Evolutionary conservation across 495 filamentous ascomycete species (phyloP).

Genomic region (Podospora fimiseda): DNA sequence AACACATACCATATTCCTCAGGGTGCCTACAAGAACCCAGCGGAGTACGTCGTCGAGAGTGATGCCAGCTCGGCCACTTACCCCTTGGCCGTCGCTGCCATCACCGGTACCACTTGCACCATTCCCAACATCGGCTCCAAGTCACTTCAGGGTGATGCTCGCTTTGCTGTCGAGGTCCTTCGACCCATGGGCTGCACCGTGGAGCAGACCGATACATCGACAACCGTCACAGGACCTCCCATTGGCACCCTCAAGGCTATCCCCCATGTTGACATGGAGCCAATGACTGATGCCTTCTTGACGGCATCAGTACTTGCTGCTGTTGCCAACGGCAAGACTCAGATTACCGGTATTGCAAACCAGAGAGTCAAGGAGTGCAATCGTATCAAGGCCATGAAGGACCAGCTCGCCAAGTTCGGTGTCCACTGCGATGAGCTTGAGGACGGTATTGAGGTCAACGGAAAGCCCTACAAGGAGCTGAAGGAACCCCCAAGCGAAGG

Average conservation of each 20-base stretch:
- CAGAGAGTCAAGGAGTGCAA: slow-evolving; percentile 99
- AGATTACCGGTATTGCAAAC: slow-evolving; percentile 94
- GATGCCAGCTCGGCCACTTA: slow-evolving; percentile 98
- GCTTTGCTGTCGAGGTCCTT: slow-evolving; percentile 88
- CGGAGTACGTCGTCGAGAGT: slow-evolving; percentile 86
- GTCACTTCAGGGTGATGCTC: slow-evolving; percentile 91
- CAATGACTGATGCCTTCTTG: slow-evolving; percentile 98
- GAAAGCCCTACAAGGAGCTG: slow-evolving; percentile 55
- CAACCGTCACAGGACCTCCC: slow-evolving; percentile 86
- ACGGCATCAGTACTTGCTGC: slow-evolving; percentile 91
- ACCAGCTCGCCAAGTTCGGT: slow-evolving; percentile 92
- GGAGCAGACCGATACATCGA: slow-evolving; percentile 75
- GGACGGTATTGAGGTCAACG: slow-evolving; percentile 84
- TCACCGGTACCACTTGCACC: slow-evolving; percentile 89
- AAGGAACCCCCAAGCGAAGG: slow-evolving; percentile 53
- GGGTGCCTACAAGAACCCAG: slow-evolving; percentile 75
- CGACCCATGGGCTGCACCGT: slow-evolving; percentile 91
- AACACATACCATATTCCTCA: slow-evolving; percentile 94
- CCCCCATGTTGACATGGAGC: slow-evolving; percentile 83
- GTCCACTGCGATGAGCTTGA: slow-evolving; percentile 81
- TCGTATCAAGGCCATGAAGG: slow-evolving; percentile 92
- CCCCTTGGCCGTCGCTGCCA: slow-evolving; percentile 87
- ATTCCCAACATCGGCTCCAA: slow-evolving; percentile 91
- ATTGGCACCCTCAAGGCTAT: slow-evolving; percentile 64
- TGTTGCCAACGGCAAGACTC: slow-evolving; percentile 76